These are phyloP conservation scores for Aspergillus cejpii DNA, from an alignment of 2,329 filamentous ascomycete genomes.

Conservation along the genomic window DNA sequence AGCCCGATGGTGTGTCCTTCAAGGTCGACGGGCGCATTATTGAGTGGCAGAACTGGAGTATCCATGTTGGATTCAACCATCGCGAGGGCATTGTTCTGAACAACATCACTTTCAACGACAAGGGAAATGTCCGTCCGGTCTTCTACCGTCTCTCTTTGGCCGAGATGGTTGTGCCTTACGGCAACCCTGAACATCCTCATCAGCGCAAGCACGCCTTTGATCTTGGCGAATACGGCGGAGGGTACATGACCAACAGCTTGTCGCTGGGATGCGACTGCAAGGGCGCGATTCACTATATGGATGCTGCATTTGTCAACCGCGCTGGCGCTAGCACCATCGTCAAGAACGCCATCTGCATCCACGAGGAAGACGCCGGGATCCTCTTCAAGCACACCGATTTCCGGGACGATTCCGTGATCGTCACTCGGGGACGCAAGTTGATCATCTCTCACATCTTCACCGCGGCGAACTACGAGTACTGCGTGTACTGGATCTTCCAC, in stretches of 20 bases:
- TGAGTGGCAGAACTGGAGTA: constrained; percentile 88
- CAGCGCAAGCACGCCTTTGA: constrained; percentile 46
- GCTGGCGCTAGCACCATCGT: constrained; percentile 70
- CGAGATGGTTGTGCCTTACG: constrained; percentile 63
- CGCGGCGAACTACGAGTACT: constrained; percentile 93
- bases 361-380: constrained; percentile 87
- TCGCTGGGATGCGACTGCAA: constrained; percentile 42
- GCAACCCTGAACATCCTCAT: constrained; percentile 45
- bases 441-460: constrained; percentile 90
- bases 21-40: constrained; percentile 65
- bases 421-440: constrained; percentile 78
- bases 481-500: constrained; percentile 80
- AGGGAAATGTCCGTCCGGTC: constrained; percentile 65
- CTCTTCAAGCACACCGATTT: constrained; percentile 94
- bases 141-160: constrained; percentile 86
- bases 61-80: constrained; percentile 94
- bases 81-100: constrained; percentile 84
- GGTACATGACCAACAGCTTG: constrained; percentile 46
- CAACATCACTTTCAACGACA: constrained; percentile 85
- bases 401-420: constrained; percentile 77
- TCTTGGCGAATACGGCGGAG: constrained; percentile 43
- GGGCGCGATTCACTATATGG: constrained; percentile 76
- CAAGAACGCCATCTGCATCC: constrained; percentile 92
- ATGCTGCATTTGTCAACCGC: constrained; percentile 74
- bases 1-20: constrained; percentile 86